A percentile compares a stretch with the other conserved stretches of the same genome.
Evolutionary conservation across 2,329 filamentous ascomycete species (phyloP).

Genomic region (Bipolaris sorokiniana): DNA sequence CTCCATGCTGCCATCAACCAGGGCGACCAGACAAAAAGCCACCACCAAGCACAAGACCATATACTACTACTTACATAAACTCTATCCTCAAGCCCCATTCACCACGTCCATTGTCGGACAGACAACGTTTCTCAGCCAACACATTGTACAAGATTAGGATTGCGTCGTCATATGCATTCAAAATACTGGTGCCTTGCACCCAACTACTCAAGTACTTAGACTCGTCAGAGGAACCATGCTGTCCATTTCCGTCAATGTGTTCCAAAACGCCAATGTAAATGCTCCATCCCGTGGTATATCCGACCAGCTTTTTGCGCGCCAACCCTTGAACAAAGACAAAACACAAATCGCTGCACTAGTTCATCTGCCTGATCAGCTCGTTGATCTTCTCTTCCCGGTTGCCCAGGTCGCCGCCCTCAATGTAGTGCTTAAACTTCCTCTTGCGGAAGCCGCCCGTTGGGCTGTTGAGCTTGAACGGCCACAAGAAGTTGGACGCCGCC

Average conservation of each 20-base stretch:
- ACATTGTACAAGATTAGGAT: conserved; percentile 1
- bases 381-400: conserved; percentile 99
- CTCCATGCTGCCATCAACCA: not conserved
- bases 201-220: conserved; percentile 1
- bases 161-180: conserved; percentile 9
- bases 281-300: conserved; percentile 30
- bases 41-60: not conserved
- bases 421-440: conserved; percentile 99
- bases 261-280: conserved; percentile 32
- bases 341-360: conserved; percentile 64
- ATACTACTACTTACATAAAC: not conserved
- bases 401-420: conserved; percentile 97
- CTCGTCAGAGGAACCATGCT: conserved; percentile 21
- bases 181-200: conserved; percentile 18
- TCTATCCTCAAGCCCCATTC: not conserved
- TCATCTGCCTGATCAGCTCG: conserved; percentile 95
- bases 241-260: conserved; percentile 12
- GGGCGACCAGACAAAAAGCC: not conserved
- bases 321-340: conserved; percentile 14
- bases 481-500: conserved; percentile 98
- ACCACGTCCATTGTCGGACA: not conserved
- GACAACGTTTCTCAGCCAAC: not conserved
- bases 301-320: conserved; percentile 21
- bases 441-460: conserved; percentile 94
- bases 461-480: conserved; percentile 99